phyloP scores from a whole-genome alignment of 2,329 filamentous ascomycete genomes.

The Berkeleyomyces rouxiae region DNA sequence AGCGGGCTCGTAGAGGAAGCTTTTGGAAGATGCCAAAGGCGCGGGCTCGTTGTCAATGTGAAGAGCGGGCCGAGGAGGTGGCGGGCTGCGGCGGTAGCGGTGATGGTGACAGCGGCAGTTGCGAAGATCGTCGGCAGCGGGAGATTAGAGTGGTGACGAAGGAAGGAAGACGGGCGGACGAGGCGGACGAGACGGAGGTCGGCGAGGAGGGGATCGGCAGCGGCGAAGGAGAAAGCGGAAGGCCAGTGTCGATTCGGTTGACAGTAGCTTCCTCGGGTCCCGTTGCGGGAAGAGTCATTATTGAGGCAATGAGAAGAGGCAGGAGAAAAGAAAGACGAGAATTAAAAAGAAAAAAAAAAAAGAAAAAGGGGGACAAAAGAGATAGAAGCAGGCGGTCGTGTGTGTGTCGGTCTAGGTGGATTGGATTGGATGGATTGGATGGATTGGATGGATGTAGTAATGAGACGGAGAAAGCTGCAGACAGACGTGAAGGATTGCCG shows the following conservation, averaged over 20 bases:
- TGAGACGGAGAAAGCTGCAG: neutral
- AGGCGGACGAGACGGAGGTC: neutral
- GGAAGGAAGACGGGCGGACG: conserved; percentile 1
- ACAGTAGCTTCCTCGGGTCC: conserved; percentile 4
- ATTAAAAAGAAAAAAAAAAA: neutral
- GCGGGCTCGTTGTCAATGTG: conserved; percentile 13
- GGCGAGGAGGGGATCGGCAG: neutral
- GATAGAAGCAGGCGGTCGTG: neutral
- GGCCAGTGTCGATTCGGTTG: neutral
- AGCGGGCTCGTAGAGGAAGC: conserved; percentile 7
- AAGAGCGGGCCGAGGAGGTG: neutral
- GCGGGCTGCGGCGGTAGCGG: neutral
- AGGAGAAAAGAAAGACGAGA: neutral
- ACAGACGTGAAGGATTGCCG: neutral
- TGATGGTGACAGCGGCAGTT: neutral
- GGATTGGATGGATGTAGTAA: too few relatives aligned
- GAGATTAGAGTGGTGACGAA: conserved; percentile 8
- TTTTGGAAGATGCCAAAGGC: conserved; percentile 12
- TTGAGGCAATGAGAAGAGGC: neutral
- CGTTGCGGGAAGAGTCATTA: conserved; percentile 10
- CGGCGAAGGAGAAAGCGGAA: neutral
- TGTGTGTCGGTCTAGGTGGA: too few relatives aligned
- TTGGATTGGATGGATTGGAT: too few relatives aligned
- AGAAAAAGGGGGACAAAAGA: neutral
- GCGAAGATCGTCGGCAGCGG: conserved; percentile 5